Percentiles rank a stretch among this genome's conserved stretches.
Evolutionary conservation across 768 basidiomycete species (phyloP).

Genomic region (Phaeotremella skinneri): DNA sequence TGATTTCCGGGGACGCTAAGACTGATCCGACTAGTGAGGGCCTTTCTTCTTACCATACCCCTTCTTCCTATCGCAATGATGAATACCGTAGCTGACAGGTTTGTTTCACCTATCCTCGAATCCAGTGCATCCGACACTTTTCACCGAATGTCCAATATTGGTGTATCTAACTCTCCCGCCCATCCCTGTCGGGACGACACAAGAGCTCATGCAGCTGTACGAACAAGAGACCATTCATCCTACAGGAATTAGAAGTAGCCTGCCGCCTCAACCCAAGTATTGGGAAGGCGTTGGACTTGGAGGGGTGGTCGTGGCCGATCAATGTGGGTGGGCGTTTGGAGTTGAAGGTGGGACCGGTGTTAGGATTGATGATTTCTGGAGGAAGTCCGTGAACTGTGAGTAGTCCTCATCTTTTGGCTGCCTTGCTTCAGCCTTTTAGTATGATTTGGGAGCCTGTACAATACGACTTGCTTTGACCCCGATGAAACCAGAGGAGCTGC

Average conservation of each 20-base stretch:
- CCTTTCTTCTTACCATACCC: background rate
- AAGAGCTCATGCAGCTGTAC: slow-evolving; percentile 32
- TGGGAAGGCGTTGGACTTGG: slow-evolving; percentile 50
- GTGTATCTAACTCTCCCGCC: slow-evolving; percentile 41
- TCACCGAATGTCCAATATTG: slow-evolving; percentile 38
- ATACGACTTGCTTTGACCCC: background rate
- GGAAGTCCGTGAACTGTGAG: slow-evolving; percentile 66
- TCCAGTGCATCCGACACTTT: background rate
- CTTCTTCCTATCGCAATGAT: too few species aligned
- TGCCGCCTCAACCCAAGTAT: slow-evolving; percentile 34
- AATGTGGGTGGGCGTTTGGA: slow-evolving; percentile 74
- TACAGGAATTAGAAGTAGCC: slow-evolving; percentile 31
- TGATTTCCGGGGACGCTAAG: slow-evolving; percentile 5
- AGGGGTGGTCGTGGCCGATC: slow-evolving; percentile 70
- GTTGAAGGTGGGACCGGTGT: slow-evolving; percentile 67
- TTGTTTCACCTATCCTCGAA: background rate
- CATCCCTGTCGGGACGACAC: slow-evolving; percentile 23
- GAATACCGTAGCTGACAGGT: background rate
- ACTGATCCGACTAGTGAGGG: background rate
- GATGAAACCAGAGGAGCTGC: too few species aligned
- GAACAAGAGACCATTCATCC: slow-evolving; percentile 42
- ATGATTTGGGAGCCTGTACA: background rate
- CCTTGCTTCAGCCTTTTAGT: background rate
- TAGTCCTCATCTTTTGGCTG: background rate
- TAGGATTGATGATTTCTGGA: slow-evolving; percentile 61